A percentile compares a stretch with the other conserved stretches of the same genome.
These are phyloP conservation scores for Neurospora sp. DNA, from an alignment of 495 filamentous ascomycete species.

Conservation along the genomic window DNA sequence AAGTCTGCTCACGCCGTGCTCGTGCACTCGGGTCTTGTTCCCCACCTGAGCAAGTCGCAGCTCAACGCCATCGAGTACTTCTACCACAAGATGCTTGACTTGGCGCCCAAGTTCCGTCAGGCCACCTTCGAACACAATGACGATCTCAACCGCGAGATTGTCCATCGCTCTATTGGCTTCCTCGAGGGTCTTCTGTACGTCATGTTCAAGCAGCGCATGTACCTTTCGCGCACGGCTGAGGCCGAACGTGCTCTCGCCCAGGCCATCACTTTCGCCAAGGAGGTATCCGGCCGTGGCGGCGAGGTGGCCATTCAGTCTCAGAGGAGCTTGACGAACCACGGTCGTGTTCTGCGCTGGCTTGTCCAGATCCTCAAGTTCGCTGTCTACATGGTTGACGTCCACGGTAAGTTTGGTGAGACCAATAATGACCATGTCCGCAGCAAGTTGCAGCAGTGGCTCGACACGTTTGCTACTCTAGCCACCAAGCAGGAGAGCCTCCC, in stretches of 20 bases:
- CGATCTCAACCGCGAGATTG: constrained; percentile 69
- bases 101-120: constrained; percentile 56
- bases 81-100: constrained; percentile 66
- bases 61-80: constrained; percentile 50
- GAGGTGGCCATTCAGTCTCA: constrained; percentile 9
- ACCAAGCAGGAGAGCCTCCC: constrained; percentile 38
- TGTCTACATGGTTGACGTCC: constrained; percentile 43
- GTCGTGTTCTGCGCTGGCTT: constrained; percentile 30
- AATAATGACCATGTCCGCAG: constrained; percentile 32
- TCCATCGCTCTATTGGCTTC: constrained; percentile 66
- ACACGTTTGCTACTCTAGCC: constrained; percentile 28
- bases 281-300: constrained; percentile 13
- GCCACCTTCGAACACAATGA: constrained; percentile 62
- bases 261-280: constrained; percentile 12
- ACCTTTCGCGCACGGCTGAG: constrained; percentile 27
- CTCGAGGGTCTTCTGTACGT: constrained; percentile 71
- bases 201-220: constrained; percentile 54
- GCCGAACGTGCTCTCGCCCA: constrained; percentile 9
- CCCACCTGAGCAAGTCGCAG: constrained; percentile 5
- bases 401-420: constrained; percentile 47
- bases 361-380: constrained; percentile 33
- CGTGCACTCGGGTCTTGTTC: constrained; percentile 20
- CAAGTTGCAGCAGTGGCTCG: constrained; percentile 40
- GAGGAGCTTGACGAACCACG: constrained; percentile 15
- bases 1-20: constrained; percentile 58